Percentiles rank a stretch among this genome's conserved stretches.
Evolutionary conservation across 2,329 filamentous ascomycete genomes (phyloP).

Genomic region (Diaporthe ilicicola): DNA sequence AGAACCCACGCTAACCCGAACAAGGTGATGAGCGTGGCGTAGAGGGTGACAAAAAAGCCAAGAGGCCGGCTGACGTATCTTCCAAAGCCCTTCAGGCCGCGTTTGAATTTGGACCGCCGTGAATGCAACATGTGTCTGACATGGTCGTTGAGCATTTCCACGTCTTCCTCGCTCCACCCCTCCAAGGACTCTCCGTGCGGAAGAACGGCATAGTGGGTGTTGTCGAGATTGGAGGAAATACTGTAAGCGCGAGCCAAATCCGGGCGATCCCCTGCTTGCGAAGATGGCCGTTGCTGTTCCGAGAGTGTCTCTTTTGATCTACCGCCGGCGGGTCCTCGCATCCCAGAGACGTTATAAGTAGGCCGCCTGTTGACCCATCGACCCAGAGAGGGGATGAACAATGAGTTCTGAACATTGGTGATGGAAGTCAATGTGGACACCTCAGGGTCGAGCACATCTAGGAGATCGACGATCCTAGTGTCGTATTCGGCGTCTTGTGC

Average conservation of each 20-base stretch:
- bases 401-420: slow-evolving; percentile 89
- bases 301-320: slow-evolving; percentile 37
- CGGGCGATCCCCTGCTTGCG: slow-evolving; percentile 37
- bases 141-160: slow-evolving; percentile 82
- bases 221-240: slow-evolving; percentile 73
- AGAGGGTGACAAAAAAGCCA: slow-evolving; percentile 84
- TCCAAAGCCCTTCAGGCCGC: slow-evolving; percentile 79
- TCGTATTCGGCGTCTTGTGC: slow-evolving; percentile 36
- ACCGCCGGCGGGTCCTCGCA: slow-evolving; percentile 36
- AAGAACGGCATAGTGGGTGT: slow-evolving; percentile 80
- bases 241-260: slow-evolving; percentile 50
- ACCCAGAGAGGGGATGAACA: slow-evolving; percentile 86
- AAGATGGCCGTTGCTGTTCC: slow-evolving; percentile 33
- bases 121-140: slow-evolving; percentile 91
- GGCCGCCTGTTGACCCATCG: slow-evolving; percentile 78
- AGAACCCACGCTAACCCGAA: slow-evolving; percentile 90
- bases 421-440: slow-evolving; percentile 83
- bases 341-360: slow-evolving; percentile 76
- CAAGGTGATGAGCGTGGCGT: slow-evolving; percentile 82
- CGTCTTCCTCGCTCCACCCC: slow-evolving; percentile 79
- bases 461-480: slow-evolving; percentile 41
- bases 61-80: slow-evolving; percentile 81
- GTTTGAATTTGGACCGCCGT: slow-evolving; percentile 79
- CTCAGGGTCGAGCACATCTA: slow-evolving; percentile 71
- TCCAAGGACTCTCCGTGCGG: slow-evolving; percentile 77